Percentiles rank a stretch among this genome's conserved stretches.
phyloP scores from a whole-genome alignment of 1,284 basidiomycete species.

The Pyrrhoderma lamaoense region DNA sequence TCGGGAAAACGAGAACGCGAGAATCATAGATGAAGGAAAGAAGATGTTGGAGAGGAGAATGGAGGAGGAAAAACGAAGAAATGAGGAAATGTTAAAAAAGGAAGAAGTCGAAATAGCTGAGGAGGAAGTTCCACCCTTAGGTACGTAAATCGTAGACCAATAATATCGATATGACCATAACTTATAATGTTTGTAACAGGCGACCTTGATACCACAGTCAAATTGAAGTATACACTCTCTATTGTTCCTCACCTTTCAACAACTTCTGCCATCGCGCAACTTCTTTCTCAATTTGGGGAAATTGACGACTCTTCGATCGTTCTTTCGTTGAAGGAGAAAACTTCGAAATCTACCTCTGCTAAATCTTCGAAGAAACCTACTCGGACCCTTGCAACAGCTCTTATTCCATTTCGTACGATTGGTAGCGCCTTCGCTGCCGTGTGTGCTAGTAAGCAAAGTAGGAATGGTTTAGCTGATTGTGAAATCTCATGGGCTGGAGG shows the following conservation, averaged over 20 bases:
- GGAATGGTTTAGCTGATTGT: conserved; percentile 45
- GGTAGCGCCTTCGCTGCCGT: conserved; percentile 67
- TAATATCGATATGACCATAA: too few species aligned
- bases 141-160: too few species aligned
- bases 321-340: conserved; percentile 50
- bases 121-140: conserved; percentile 36
- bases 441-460: conserved; percentile 46
- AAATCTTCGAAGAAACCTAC: too few species aligned
- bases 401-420: conserved; percentile 68
- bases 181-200: conserved; percentile 33
- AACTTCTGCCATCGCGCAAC: conserved; percentile 38
- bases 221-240: conserved; percentile 57
- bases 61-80: conserved; percentile 40
- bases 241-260: conserved; percentile 49
- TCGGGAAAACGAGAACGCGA: conserved; percentile 59
- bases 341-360: conserved; percentile 38
- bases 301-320: conserved; percentile 59
- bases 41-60: conserved; percentile 63
- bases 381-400: conserved; percentile 41
- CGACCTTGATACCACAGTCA: conserved; percentile 63
- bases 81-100: conserved; percentile 31
- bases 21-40: conserved; percentile 73
- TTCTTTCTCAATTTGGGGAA: conserved; percentile 54
- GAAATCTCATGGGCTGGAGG: conserved; percentile 62
- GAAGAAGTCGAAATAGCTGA: conserved; percentile 32